Conservation (phyloP, 2,329 filamentous ascomycete genomes). For the Aspergillus sp. region DNA sequence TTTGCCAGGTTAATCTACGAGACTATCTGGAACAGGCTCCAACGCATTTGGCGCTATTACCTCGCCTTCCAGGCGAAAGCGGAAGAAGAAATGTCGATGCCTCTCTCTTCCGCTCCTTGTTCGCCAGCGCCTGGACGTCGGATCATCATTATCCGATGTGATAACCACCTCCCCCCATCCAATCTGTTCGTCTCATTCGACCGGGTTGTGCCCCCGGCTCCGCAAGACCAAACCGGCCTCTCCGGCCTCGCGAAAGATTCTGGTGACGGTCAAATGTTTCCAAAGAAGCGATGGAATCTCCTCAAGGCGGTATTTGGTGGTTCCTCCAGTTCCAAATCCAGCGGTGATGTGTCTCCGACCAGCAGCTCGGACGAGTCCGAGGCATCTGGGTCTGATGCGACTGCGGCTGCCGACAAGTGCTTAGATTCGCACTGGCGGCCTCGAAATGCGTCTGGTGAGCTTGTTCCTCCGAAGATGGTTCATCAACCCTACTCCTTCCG, state of each 20-base stretch:
- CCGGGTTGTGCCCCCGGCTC: conserved; percentile 49
- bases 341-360: conserved; percentile 39
- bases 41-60: conserved; percentile 75
- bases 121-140: conserved; percentile 80
- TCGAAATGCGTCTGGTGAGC: conserved; percentile 22
- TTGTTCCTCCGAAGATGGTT: conserved; percentile 34
- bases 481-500: conserved; percentile 62
- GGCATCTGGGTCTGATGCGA: conserved; percentile 23
- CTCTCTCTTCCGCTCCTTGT: conserved; percentile 75
- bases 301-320: conserved; percentile 50
- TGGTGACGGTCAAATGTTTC: conserved; percentile 21
- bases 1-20: conserved; percentile 64
- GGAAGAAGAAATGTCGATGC: conserved; percentile 53
- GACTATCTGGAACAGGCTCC: conserved; percentile 64
- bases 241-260: conserved; percentile 31
- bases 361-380: conserved; percentile 38
- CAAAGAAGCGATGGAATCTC: conserved; percentile 50
- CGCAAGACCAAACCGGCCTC: conserved; percentile 27
- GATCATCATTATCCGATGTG: conserved; percentile 84
- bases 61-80: conserved; percentile 69
- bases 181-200: conserved; percentile 63
- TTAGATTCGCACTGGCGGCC: conserved; percentile 25
- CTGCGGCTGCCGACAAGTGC: conserved; percentile 21
- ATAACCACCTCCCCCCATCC: conserved; percentile 55
- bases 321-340: conserved; percentile 43